Conservation (phyloP, 345 rosid genomes). For the Nasturtium officinale region DNA sequence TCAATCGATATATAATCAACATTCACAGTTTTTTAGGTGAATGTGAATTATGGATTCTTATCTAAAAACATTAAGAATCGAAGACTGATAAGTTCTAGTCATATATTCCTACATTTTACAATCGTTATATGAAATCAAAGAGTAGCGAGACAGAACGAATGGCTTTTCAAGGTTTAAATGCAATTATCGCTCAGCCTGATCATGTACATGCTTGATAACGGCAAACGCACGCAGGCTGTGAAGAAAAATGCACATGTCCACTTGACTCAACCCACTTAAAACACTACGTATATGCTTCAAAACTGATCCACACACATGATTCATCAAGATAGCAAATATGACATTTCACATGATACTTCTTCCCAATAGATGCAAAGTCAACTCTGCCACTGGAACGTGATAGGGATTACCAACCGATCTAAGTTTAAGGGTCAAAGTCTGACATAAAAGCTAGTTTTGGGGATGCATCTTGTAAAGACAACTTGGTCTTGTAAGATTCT, state of each 20-base stretch:
- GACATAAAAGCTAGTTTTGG: slow-evolving; percentile 8
- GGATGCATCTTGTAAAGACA: slow-evolving; percentile 10
- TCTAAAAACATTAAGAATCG: background rate
- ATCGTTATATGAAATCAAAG: background rate
- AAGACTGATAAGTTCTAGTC: background rate
- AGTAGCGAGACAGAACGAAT: background rate
- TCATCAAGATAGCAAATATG: background rate
- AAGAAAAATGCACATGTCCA: background rate
- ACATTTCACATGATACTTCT: background rate
- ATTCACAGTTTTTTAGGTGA: no score
- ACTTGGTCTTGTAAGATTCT: background rate
- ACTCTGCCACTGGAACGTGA: background rate
- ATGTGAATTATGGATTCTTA: background rate
- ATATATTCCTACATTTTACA: slow-evolving; percentile 1
- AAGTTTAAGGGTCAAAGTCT: background rate
- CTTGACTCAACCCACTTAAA: background rate
- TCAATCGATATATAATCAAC: no score
- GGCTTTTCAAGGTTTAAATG: background rate
- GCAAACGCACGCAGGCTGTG: background rate
- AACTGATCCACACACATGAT: background rate
- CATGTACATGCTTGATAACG: background rate
- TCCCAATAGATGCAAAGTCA: background rate
- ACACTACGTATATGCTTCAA: slow-evolving; percentile 7
- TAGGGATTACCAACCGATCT: background rate
- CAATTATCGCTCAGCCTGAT: background rate